These are phyloP conservation scores for Helichrysum umbraculigerum DNA, from an alignment of 129 eudicot species.

Conservation along the genomic window DNA sequence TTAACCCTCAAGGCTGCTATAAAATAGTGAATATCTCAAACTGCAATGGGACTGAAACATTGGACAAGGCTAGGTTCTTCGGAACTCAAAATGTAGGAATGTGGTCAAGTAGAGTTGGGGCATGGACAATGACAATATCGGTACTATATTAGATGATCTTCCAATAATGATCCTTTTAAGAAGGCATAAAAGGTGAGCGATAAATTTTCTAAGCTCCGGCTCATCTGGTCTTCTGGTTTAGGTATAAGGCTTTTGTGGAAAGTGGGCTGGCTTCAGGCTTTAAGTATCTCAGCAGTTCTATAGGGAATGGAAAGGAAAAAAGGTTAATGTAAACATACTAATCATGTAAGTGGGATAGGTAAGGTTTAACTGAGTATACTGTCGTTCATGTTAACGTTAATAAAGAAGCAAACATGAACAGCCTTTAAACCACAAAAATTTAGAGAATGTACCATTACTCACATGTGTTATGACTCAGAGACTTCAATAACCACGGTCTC, in stretches of 20 bases:
- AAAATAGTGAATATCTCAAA: not conserved
- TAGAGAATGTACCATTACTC: conserved; percentile 5
- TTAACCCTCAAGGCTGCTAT: conserved; percentile 6
- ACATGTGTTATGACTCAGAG: not conserved
- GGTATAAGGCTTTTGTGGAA: conserved; percentile 3
- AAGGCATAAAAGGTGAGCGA: conserved; percentile 1
- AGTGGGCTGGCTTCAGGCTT: conserved; percentile 23
- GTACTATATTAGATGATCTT: not conserved
- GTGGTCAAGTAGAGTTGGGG: conserved; percentile 7
- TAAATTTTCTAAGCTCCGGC: not conserved
- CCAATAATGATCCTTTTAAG: not conserved
- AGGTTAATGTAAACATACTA: conserved; percentile 4
- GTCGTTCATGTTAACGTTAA: conserved; percentile 11
- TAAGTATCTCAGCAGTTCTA: conserved; percentile 4
- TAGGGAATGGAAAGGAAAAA: conserved; percentile 17
- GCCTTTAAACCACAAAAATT: not conserved
- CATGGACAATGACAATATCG: conserved; percentile 7
- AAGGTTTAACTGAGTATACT: not conserved
- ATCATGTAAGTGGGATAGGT: conserved; percentile 3
- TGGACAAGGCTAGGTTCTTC: conserved; percentile 11
- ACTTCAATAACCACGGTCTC: conserved; percentile 9
- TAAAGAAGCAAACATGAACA: not conserved
- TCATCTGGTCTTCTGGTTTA: conserved; percentile 20
- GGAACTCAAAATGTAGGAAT: conserved; percentile 3
- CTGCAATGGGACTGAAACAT: not conserved